Conservation (phyloP, 805 yeast genomes). For the Priceomyces carsonii region DNA sequence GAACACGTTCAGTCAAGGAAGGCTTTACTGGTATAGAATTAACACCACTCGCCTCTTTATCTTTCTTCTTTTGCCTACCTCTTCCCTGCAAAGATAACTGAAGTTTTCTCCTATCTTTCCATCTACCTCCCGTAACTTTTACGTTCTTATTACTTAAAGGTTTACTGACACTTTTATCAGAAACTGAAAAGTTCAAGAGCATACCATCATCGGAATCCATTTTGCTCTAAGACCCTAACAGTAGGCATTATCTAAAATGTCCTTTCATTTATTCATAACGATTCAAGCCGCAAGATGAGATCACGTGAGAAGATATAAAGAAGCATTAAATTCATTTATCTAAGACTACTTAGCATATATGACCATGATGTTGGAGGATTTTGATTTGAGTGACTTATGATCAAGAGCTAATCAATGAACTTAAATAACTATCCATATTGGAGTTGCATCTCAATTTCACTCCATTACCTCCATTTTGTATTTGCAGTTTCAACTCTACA, state of each 20-base stretch:
- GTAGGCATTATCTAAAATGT: too few relatives aligned
- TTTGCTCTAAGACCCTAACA: too few relatives aligned
- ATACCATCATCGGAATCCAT: conserved; percentile 65
- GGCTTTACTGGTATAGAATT: conserved; percentile 25
- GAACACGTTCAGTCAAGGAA: too few relatives aligned
- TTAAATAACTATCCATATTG: conserved; percentile 27
- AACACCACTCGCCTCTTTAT: conserved; percentile 27
- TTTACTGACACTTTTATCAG: conserved; percentile 22
- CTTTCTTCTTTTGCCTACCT: conserved; percentile 21
- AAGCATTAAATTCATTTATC: too few relatives aligned
- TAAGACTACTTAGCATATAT: too few relatives aligned
- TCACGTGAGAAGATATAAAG: conserved; percentile 9
- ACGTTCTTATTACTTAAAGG: conserved; percentile 20
- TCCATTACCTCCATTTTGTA: conserved; percentile 17
- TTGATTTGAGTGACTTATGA: too few relatives aligned
- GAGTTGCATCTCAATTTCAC: conserved; percentile 20
- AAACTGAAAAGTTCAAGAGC: conserved; percentile 68
- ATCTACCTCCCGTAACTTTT: conserved; percentile 69
- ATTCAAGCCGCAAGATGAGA: conserved; percentile 10
- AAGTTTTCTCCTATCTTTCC: conserved; percentile 77
- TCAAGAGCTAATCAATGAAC: conserved; percentile 16
- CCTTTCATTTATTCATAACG: too few relatives aligned
- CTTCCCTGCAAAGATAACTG: conserved; percentile 53
- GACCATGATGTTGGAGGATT: too few relatives aligned
- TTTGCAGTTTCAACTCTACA: conserved; percentile 11